phyloP scores from a whole-genome alignment of 495 filamentous ascomycete genomes.

The Chaetomium fimeti region DNA sequence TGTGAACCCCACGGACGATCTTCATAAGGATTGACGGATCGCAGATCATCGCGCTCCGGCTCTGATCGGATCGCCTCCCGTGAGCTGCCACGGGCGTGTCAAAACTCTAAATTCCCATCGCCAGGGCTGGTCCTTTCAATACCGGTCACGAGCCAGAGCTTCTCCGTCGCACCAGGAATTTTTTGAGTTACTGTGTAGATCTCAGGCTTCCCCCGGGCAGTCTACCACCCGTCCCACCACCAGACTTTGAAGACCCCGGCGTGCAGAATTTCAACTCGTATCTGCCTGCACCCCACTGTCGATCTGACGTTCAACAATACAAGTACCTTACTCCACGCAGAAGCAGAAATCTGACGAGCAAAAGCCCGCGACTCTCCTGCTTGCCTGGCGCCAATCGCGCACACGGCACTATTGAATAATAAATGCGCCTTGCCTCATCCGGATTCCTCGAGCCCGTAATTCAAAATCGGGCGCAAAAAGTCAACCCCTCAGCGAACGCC shows the following conservation, averaged over 20 bases:
- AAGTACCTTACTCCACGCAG: no score
- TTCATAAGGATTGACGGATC: constrained; percentile 1
- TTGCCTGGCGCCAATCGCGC: constrained; percentile 9
- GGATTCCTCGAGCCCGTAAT: not conserved
- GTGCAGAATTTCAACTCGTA: constrained; percentile 12
- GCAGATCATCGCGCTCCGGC: not conserved
- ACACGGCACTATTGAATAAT: not conserved
- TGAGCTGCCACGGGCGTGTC: not conserved
- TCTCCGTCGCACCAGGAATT: not conserved
- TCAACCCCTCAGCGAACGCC: no score
- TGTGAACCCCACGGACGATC: not conserved
- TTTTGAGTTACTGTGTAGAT: no score
- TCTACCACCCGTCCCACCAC: not conserved
- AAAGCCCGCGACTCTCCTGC: not conserved
- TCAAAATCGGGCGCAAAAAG: not conserved
- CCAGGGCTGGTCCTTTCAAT: not conserved
- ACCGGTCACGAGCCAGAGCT: not conserved
- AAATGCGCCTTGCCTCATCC: not conserved
- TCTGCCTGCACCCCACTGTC: constrained; percentile 11
- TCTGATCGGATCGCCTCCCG: not conserved
- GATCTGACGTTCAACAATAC: not conserved
- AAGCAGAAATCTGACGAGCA: not conserved
- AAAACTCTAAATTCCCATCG: not conserved
- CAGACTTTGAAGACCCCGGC: not conserved
- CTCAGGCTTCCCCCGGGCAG: not conserved